These are phyloP conservation scores for Ophiostoma novo-ulmi DNA, from an alignment of 2,329 filamentous ascomycete genomes.

Conservation along the genomic window DNA sequence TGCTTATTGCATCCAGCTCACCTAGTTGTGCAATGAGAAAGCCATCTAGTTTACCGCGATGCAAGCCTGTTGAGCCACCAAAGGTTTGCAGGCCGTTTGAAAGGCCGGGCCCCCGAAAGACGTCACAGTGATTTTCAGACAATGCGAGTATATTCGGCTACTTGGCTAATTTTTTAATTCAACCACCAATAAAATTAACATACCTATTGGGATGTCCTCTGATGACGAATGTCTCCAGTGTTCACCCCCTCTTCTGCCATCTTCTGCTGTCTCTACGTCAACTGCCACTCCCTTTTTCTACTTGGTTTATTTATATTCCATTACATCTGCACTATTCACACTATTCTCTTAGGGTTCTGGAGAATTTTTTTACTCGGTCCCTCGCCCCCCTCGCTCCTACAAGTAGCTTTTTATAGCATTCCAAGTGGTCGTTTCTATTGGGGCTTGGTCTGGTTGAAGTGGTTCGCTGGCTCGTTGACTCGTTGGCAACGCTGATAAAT, in stretches of 20 bases:
- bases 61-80: not conserved
- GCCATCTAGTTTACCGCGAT: not conserved
- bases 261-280: slow-evolving; percentile 8
- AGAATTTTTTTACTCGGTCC: not conserved
- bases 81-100: not conserved
- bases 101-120: not conserved
- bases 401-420: not conserved
- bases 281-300: not conserved
- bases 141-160: too few species aligned
- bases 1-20: not conserved
- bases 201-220: not conserved
- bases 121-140: too few species aligned
- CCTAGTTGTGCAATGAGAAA: not conserved
- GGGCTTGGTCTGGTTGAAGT: not conserved
- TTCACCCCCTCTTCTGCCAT: slow-evolving; percentile 9
- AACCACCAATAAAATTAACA: not conserved
- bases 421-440: not conserved
- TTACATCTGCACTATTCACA: too few species aligned
- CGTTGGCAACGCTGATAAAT: not conserved
- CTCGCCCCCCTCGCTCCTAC: not conserved
- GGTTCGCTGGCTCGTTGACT: too few species aligned
- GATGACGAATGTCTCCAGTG: slow-evolving; percentile 8
- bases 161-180: too few species aligned
- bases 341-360: not conserved
- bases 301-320: slow-evolving; percentile 1